Evolutionary conservation across 148 eudicot genomes (phyloP), one percentile per base, ranked within the genome.

Genomic region (Polygonum maritimum): DNA sequence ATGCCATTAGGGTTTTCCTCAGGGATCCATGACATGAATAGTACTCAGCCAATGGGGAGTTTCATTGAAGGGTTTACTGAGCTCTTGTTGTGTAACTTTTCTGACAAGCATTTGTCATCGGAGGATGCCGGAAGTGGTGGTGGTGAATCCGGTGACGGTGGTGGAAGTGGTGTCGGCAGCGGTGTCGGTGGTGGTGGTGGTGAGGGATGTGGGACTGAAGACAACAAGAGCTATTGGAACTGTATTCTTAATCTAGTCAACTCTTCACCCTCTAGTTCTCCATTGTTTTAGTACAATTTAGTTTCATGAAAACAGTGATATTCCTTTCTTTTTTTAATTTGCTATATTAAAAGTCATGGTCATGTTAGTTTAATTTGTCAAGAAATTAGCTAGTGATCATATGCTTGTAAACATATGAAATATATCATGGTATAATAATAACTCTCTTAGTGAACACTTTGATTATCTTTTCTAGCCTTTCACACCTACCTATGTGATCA

Each of bases 151-250:
- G n/a, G n/a, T n/a, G 63, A 0, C 2, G 81, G 54, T 11, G 78
- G 33, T 18, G 76, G 75, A 54, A 69, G 71, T 41, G 33, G 78
- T 55, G 78, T 65, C 48, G 74, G 73, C 15, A 21, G 7, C n/a
- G 58, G 58, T 54, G 22, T 26, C 31, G 31, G 31, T 55, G 78
- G 71, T 47, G 74, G 73, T 54, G 22, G 58, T 18, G 69, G 69
- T 38, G 72, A 67, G 31, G 76, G 74, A 14, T 58, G 77, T 69
- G 83, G 78, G 2, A 55, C 52, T 84, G 96, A 90, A 48, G 91
- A 90, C 71, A 86, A 86, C 83, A 94, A 95, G 88, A 88, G 84
- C 55, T 95, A 95, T 49, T 92, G 97, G 98, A 88, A 94, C 69
- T 90, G 87, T 70, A 89, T 94, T 75, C 94, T 94, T 77, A 85